A percentile compares a stretch with the other conserved stretches of the same genome.
Evolutionary conservation across 2,329 filamentous ascomycete genomes (phyloP).

Genomic region (Ophiostoma himal-ulmi): DNA sequence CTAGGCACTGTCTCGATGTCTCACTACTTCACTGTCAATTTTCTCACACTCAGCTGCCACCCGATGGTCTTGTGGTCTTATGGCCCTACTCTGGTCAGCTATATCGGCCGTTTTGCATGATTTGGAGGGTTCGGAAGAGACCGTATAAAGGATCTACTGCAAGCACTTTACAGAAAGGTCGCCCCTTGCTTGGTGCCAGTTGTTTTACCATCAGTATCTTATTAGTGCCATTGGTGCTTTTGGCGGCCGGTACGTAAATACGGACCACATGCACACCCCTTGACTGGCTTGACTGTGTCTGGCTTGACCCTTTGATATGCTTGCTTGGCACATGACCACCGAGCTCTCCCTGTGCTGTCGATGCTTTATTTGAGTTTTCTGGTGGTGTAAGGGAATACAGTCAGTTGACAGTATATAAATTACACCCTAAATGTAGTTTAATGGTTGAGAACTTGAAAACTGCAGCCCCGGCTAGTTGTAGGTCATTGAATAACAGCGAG

Average conservation of each 20-base stretch:
- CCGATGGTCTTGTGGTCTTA: not conserved
- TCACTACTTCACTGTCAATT: not conserved
- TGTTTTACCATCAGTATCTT: not conserved
- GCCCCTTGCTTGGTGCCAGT: conserved; percentile 1
- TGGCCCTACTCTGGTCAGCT: not conserved
- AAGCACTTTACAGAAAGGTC: conserved; percentile 3
- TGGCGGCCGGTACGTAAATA: not conserved
- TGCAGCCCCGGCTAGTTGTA: not conserved
- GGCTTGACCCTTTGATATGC: not conserved
- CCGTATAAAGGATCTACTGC: not conserved
- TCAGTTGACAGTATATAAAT: not conserved
- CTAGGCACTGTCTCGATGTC: not conserved
- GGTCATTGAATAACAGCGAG: not conserved
- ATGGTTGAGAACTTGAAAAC: not conserved
- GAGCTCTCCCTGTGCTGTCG: not conserved
- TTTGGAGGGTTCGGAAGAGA: not conserved
- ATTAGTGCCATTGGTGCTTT: not conserved
- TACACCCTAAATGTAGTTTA: not conserved
- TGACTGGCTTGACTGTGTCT: not conserved
- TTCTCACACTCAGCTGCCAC: not conserved
- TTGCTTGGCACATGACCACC: conserved; percentile 4
- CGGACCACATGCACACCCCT: not conserved
- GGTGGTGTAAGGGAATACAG: not conserved
- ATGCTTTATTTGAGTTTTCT: not conserved
- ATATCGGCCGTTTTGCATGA: not conserved